phyloP scores from a whole-genome alignment of 306 rosid species.

The Rubus parviflorus region DNA sequence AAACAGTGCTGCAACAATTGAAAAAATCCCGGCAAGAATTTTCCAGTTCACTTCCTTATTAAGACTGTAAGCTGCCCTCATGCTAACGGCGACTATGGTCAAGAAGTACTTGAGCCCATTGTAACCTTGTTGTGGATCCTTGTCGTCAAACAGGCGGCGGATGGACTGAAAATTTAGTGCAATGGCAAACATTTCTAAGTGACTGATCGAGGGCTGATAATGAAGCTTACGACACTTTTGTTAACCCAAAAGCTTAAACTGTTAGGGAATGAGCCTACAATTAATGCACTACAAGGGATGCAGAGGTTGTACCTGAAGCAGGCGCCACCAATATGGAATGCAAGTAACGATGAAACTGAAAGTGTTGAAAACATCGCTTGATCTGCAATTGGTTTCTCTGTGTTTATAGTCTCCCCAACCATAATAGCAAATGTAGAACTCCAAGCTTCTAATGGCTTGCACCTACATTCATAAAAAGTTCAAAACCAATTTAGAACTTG shows the following conservation, averaged over 20 bases:
- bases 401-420: slow-evolving; percentile 61
- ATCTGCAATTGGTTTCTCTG: slow-evolving; percentile 40
- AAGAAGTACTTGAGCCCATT: slow-evolving; percentile 57
- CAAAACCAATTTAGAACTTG: background rate
- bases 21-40: slow-evolving; percentile 45
- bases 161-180: slow-evolving; percentile 43
- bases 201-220: background rate
- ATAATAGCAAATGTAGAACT: slow-evolving; percentile 71
- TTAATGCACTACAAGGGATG: background rate
- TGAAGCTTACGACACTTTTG: background rate
- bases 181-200: background rate
- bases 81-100: slow-evolving; percentile 57
- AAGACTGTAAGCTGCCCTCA: slow-evolving; percentile 47
- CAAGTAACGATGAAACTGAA: slow-evolving; percentile 52
- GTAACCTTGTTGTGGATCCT: slow-evolving; percentile 61
- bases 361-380: slow-evolving; percentile 28
- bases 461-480: slow-evolving; percentile 35
- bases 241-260: background rate
- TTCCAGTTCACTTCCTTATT: slow-evolving; percentile 35
- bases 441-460: slow-evolving; percentile 65
- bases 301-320: slow-evolving; percentile 50
- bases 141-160: slow-evolving; percentile 58
- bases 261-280: background rate
- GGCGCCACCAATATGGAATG: slow-evolving; percentile 58
- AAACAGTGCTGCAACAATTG: slow-evolving; percentile 45